These are phyloP conservation scores for Sabuloglossum arenarium DNA, from an alignment of 495 filamentous ascomycete genomes.

Conservation along the genomic window DNA sequence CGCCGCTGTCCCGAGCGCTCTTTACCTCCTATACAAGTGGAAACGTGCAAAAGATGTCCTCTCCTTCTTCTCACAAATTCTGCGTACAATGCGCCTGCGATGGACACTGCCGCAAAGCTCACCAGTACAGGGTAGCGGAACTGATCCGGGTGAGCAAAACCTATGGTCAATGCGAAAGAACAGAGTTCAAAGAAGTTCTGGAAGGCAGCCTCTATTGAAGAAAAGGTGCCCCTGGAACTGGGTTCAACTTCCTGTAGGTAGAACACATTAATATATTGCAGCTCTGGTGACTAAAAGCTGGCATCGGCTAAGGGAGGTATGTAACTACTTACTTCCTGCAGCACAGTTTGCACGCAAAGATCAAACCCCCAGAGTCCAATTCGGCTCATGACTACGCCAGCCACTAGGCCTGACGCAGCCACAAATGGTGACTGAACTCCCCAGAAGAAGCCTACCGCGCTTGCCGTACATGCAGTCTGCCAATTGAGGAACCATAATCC, in stretches of 20 bases:
- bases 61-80: constrained; percentile 32
- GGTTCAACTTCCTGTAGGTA: constrained; percentile 22
- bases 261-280: constrained; percentile 6
- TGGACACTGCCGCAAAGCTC: constrained; percentile 26
- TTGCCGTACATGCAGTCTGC: constrained; percentile 31
- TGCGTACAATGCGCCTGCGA: constrained; percentile 31
- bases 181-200: constrained; percentile 48
- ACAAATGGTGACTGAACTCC: constrained; percentile 9
- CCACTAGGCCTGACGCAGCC: constrained; percentile 25
- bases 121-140: constrained; percentile 41
- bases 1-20: not conserved
- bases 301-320: constrained; percentile 7
- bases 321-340: constrained; percentile 33
- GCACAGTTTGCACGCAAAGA: constrained; percentile 37
- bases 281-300: not conserved
- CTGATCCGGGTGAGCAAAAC: constrained; percentile 31
- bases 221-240: constrained; percentile 34
- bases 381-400: constrained; percentile 33
- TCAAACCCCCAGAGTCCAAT: constrained; percentile 51
- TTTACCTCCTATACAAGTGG: not conserved
- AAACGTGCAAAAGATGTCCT: constrained; percentile 39
- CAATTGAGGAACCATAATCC: constrained; percentile 45
- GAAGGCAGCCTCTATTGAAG: constrained; percentile 33
- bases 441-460: constrained; percentile 22
- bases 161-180: constrained; percentile 37